Evolutionary conservation across 2,329 filamentous ascomycete species (phyloP), one percentile per base, ranked within the genome.

Genomic region (Ceratocystis diversiconidia): DNA sequence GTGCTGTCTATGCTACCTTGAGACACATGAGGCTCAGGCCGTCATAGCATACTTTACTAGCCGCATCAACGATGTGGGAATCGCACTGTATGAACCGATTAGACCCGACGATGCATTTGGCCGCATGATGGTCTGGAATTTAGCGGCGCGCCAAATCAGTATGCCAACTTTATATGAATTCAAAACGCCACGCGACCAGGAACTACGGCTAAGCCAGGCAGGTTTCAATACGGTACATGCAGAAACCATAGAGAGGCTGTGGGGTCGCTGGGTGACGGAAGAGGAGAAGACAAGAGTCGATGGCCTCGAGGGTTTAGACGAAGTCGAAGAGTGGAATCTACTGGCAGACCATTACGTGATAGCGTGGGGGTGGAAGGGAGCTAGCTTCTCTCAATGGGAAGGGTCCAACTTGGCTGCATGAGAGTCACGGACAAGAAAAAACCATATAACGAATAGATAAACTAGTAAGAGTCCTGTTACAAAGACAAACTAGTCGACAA

Each of bases 1-100:
- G 75, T 97, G 94, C 79, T 99, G 94, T 73, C 81, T 99, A 41
- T 90, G 94, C 73, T 99, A 99, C 72, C 82, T 99, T 1, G 80
- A 86, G 7, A 80, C 85, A 0, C 71, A 80, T 0, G 81, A 85
- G 63, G 87, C 91, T 0, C 78, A 80, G 46, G 75, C 77, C 1
- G 84, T 92, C 3, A 74, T 95, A 25, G 74, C 78, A 17, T 86
- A 84, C 73, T 90, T 92, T 71, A 79, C 80, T 17, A 74, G 78
- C 2, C 76, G 74, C 22, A 81, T 84, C 46, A 70, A 72, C 61
- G 68, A 76, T 73, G 65, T 85, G 69, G 70, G 81, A 74, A 76
- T 95, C 2, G 76, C 95, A 48, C 75, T 97, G 30, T 99, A 99
- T 77, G 94, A 99, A 73, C 92, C 94, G 0, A 88, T 96, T 67